Base-by-base conservation (phyloP, 345 rosid genomes). In the Heritiera fomes region DNA sequence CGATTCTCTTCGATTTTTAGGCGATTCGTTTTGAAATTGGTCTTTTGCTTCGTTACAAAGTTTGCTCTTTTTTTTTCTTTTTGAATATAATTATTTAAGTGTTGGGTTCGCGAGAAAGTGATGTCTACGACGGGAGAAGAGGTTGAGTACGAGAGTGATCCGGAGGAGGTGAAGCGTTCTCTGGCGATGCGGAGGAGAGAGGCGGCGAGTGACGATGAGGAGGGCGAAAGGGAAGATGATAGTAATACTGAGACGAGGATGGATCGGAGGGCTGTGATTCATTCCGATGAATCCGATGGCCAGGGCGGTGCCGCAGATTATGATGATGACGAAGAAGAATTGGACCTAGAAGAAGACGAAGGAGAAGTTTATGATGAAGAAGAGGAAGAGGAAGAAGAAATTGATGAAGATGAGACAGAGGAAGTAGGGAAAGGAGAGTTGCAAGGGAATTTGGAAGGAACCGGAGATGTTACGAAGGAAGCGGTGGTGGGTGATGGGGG, bases 141-240 rank as follows among this genome's bases (percentile, higher is more conserved):
- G 56, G 80, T 91, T 70, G 92, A 90, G 8, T 92, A 92, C 63
- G 98, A 93, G 78, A 95, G 99, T 76, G 98, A 95, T 86, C 94
- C 94, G 2, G 99, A 93, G 83, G 99, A 92, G 82, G 85, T 83
- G 71, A 91, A 88, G 83, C 85, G 90, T 52, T 85, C 92, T 11
- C 82, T 93, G 77, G 90, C 84, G 8, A 87, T 90, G 87, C 83
- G 97, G 80, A 88, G 94, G 80, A 83, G 97, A 73, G 87, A 87
- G 75, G 99, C 84, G 12, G 89, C 98, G 17, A 93, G 97, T 78
- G 99, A 95, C 71, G 98, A 93, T 10, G 99, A 95, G 81, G 95
- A 89, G 17, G 89, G 87, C 56, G 84, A 46, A 46, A 63, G 68
- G 55, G 84, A 66, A 60, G 86, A 69, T 69, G 81, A 49, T 11